Evolutionary conservation across 257 asterid genomes (phyloP).

Genomic region (Solanum ossicruentum): DNA sequence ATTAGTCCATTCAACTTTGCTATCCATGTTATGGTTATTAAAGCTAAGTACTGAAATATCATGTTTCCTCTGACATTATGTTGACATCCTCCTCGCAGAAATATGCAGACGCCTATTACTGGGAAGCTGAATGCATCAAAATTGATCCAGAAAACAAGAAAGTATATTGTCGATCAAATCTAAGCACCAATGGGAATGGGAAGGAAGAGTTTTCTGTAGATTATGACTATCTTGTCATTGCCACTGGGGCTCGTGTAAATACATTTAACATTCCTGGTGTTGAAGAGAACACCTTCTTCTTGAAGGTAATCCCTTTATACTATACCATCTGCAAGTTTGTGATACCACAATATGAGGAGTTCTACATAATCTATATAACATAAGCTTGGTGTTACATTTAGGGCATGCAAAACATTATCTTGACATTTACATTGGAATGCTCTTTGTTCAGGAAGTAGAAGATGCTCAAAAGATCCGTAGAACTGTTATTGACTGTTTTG

Average conservation of each 20-base stretch:
- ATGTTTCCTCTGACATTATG: not conserved
- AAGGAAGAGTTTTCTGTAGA: slow-evolving; percentile 72
- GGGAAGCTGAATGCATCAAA: slow-evolving; percentile 87
- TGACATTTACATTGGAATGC: not conserved
- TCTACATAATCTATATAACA: not conserved
- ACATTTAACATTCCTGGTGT: slow-evolving; percentile 98
- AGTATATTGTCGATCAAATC: slow-evolving; percentile 70
- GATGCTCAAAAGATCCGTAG: slow-evolving; percentile 97
- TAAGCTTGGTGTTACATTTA: not conserved
- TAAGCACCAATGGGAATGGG: slow-evolving; percentile 28
- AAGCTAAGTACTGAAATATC: not conserved
- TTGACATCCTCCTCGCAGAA: slow-evolving; percentile 32
- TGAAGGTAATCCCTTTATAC: slow-evolving; percentile 45
- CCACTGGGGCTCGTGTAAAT: slow-evolving; percentile 81
- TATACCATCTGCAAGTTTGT: not conserved
- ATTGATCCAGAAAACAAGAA: slow-evolving; percentile 64
- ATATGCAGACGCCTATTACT: slow-evolving; percentile 41
- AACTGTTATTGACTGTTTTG: slow-evolving; percentile 75
- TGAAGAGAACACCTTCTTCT: slow-evolving; percentile 75
- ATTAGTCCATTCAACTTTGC: not conserved
- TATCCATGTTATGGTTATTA: not conserved
- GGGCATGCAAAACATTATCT: not conserved
- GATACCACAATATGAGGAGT: not conserved
- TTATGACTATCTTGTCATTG: slow-evolving; percentile 86
- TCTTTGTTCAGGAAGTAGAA: slow-evolving; percentile 62